These are phyloP conservation scores for Cytospora chrysosperma DNA, from an alignment of 2,329 filamentous ascomycete genomes.

Conservation along the genomic window DNA sequence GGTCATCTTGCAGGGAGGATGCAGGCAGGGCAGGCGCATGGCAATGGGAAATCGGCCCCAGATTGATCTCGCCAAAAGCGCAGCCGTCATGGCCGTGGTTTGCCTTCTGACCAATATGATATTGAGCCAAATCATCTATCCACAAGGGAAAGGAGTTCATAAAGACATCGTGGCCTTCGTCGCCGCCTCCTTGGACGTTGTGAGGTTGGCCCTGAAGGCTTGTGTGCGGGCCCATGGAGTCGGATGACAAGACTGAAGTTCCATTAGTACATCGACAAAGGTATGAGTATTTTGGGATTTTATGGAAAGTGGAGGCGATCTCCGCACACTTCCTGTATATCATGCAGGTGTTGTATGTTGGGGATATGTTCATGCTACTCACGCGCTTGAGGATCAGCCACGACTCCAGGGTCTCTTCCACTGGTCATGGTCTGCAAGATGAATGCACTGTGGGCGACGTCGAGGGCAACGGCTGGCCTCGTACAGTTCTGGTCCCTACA, in stretches of 20 bases:
- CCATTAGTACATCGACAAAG: neutral
- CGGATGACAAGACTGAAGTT: neutral
- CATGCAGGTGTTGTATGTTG: neutral
- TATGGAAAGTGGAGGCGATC: no score
- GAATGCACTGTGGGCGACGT: conserved; percentile 28
- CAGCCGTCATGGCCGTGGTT: neutral
- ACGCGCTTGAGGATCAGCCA: neutral
- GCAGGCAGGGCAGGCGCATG: conserved; percentile 13
- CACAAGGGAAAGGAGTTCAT: neutral
- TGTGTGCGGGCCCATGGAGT: neutral
- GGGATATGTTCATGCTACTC: neutral
- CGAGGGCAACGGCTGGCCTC: conserved; percentile 29
- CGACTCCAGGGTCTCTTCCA: conserved; percentile 9
- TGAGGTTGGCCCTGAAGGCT: neutral
- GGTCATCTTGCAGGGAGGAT: neutral
- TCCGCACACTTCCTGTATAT: neutral
- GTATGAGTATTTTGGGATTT: neutral
- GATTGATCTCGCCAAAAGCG: neutral
- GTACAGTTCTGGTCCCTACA: conserved; percentile 26
- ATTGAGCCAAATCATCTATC: neutral
- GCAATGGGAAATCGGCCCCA: conserved; percentile 7
- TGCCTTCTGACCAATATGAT: neutral
- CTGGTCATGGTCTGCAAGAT: conserved; percentile 27
- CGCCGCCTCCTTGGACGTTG: neutral
- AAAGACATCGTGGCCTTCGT: neutral